A percentile compares a stretch with the other conserved stretches of the same genome.
phyloP scores from a whole-genome alignment of 1,284 basidiomycete species.

The Moniliella sp. region DNA sequence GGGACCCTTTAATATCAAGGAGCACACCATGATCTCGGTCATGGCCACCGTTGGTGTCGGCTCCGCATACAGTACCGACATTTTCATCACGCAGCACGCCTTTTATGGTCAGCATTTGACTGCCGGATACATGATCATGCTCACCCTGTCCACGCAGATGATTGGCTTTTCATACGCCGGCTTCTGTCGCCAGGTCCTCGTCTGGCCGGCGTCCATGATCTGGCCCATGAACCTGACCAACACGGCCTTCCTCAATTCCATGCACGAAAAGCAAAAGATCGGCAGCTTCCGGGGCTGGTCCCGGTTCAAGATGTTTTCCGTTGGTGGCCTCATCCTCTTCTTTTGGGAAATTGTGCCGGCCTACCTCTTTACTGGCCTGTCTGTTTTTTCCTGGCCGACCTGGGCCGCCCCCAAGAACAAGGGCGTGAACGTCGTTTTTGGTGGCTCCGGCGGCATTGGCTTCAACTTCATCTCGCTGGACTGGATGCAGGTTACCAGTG shows the following conservation, averaged over 20 bases:
- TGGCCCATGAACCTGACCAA: conserved; percentile 86
- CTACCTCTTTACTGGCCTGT: conserved; percentile 19
- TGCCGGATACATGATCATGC: conserved; percentile 46
- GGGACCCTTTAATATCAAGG: conserved; percentile 96
- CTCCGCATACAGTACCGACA: conserved; percentile 51
- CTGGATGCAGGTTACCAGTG: conserved; percentile 66
- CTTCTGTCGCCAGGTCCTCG: conserved; percentile 57
- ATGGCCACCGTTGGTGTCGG: conserved; percentile 73
- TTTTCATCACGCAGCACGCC: conserved; percentile 54
- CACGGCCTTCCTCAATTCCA: conserved; percentile 75
- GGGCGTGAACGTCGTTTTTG: conserved; percentile 21
- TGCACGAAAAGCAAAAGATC: too few relatives aligned
- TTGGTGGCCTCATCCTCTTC: conserved; percentile 10
- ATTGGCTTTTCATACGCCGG: conserved; percentile 84
- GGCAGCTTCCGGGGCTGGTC: conserved; percentile 24
- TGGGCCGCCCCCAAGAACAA: conserved; percentile 22
- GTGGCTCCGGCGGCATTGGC: conserved; percentile 41
- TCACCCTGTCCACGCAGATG: conserved; percentile 66
- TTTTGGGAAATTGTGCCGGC: conserved; percentile 21
- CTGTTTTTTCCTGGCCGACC: conserved; percentile 20
- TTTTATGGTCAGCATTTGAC: conserved; percentile 35
- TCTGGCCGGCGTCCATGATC: conserved; percentile 85
- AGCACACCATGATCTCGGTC: conserved; percentile 74
- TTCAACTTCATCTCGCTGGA: conserved; percentile 80
- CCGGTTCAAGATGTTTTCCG: conserved; percentile 15